Evolutionary conservation across 2,329 filamentous ascomycete species (phyloP), one percentile per base, ranked within the genome.

Genomic region (Setomelanomma holmii): DNA sequence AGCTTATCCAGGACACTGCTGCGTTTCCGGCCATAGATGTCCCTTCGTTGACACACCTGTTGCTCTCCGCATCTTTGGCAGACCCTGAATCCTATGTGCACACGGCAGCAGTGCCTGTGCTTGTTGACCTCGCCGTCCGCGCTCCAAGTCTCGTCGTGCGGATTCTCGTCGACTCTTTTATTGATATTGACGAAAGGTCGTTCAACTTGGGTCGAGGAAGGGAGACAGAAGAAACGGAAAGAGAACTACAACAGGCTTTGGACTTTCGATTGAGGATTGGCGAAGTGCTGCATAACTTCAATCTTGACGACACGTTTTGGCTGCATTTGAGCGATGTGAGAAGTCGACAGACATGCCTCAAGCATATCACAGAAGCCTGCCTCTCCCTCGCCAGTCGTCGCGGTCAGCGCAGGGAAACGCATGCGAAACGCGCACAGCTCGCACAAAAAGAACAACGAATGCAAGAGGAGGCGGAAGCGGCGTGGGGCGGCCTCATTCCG

Each of bases 41-140:
- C n/a, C 84, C 85, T 0, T 82, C 86, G 1, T 78, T 86, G 3
- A 77, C 88, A 0, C 82, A 88, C 5, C 78, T 90, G 1, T 77
- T 92, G 0, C 77, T 91, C 46, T 85, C 86, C 1, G 84, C 82
- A 8, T 78, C 90, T 0, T 76, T 91, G 1, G 80, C 82, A 53
- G 87, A 89, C 42, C 77, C 81, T 5, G 89, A 91, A 49, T 87
- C 89, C 49, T 92, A 88, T 66, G 86, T 91, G 54, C 88, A 89
- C 62, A 77, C 88, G 2, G 82, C 85, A n/a, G 83, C 86, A 14
- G 84, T 91, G 55, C 85, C 85, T 55, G 80, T 87, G 1, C 84
- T 90, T 52, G 82, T 83, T 0, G 82, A 85, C 20, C 73, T 92
- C 10, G 83, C 87, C 0, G 75, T 80, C 55, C 80, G 78, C 49